Percentiles rank a stretch among this genome's conserved stretches.
phyloP scores from a whole-genome alignment of 2,329 filamentous ascomycete species.

The Xylaria sp. region DNA sequence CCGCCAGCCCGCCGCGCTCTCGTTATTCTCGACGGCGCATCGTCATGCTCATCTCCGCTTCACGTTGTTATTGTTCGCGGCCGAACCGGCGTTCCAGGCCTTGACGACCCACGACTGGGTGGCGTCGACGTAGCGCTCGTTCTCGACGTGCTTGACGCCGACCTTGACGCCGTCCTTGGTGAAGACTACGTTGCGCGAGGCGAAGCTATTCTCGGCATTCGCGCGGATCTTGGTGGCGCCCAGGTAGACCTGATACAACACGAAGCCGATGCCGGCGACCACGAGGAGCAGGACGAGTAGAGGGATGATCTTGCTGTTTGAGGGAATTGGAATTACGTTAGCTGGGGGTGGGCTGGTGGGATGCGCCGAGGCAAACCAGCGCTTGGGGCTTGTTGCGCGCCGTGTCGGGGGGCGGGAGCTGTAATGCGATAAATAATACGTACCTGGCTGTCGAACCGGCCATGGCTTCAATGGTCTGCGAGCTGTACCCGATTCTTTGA shows the following conservation, averaged over 20 bases:
- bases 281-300: slow-evolving; percentile 71
- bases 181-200: slow-evolving; percentile 78
- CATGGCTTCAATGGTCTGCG: slow-evolving; percentile 37
- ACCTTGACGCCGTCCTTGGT: slow-evolving; percentile 79
- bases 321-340: slow-evolving; percentile 21
- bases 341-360: slow-evolving; percentile 2
- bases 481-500: not conserved
- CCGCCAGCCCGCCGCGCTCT: not conserved
- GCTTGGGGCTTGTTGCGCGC: not conserved
- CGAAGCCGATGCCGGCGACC: slow-evolving; percentile 67
- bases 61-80: slow-evolving; percentile 18
- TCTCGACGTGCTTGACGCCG: slow-evolving; percentile 72
- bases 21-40: not conserved
- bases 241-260: slow-evolving; percentile 78
- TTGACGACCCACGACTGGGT: slow-evolving; percentile 76
- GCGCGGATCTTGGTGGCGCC: slow-evolving; percentile 73
- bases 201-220: slow-evolving; percentile 74
- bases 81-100: slow-evolving; percentile 67
- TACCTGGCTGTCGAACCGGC: slow-evolving; percentile 44
- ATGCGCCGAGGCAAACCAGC: not conserved
- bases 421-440: slow-evolving; percentile 1
- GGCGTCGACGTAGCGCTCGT: slow-evolving; percentile 77
- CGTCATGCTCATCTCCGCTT: slow-evolving; percentile 26
- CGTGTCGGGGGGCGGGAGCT: not conserved
- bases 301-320: slow-evolving; percentile 68